Evolutionary conservation across 768 basidiomycete species (phyloP).

Genomic region (Russula olivacea): DNA sequence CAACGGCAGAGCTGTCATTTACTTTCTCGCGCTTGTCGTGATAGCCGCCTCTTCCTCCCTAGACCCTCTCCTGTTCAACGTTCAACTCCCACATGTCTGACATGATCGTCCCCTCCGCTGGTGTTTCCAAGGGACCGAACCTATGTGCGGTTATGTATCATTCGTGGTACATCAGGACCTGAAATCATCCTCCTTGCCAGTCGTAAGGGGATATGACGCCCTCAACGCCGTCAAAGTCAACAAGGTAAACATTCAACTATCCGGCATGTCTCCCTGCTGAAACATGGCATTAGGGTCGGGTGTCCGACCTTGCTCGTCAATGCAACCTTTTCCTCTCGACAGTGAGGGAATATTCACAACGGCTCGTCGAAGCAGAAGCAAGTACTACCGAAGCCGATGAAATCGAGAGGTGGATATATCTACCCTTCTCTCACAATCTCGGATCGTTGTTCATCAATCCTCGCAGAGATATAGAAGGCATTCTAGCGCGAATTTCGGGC

Average conservation of each 20-base stretch:
- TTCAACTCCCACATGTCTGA: no score
- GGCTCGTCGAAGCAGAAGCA: neutral
- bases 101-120: neutral
- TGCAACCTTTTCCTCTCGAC: conserved; percentile 4
- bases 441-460: neutral
- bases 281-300: neutral
- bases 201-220: conserved; percentile 4
- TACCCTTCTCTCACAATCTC: neutral
- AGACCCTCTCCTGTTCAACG: no score
- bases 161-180: neutral
- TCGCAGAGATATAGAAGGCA: conserved; percentile 6
- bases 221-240: neutral
- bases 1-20: no score
- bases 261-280: neutral
- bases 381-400: conserved; percentile 2
- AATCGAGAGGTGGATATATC: conserved; percentile 4
- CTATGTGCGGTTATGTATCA: neutral
- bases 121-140: neutral
- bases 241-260: conserved; percentile 4
- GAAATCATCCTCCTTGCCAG: neutral
- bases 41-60: no score
- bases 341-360: conserved; percentile 9
- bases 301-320: conserved; percentile 3
- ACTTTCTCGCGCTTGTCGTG: no score
- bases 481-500: neutral